Evolutionary conservation across 176 grass and related monocot genomes (phyloP), one percentile per base, ranked within the genome.

Genomic region (Oryza glaberrima): DNA sequence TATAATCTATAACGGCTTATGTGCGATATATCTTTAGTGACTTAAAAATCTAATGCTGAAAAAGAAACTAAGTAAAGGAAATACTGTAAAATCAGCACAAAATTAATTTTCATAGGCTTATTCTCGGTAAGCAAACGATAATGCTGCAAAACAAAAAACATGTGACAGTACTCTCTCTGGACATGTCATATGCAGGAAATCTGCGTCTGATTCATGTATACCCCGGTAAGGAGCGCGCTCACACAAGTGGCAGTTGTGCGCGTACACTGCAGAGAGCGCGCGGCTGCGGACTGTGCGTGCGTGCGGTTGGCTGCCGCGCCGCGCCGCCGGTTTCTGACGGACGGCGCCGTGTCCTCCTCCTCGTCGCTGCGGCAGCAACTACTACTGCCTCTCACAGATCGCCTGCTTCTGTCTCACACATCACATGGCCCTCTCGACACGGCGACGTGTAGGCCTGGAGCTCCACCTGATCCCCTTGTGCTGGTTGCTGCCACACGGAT

Each of bases 361-460:
- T 44, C 43, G 9, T 44, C 43, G 43, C 43, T 44, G 43, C 43
- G 43, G 43, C 8, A 44, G 28, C 28, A 30, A 26, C 26, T 26
- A 30, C 28, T 30, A 44, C 43, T 44, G 43, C 43, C 43, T 44
- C 43, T 44, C 38, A 7, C 36, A 38, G 36, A 38, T 38, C 36
- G 56, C 56, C 56, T n/a, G 36, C 41, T 44, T 9, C 44, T 11
- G 4, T 20, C 20, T 9, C 6, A 16, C n/a, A 15, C 6, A 23
- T 20, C n/a, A 15, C 3, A 23, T 20, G 9, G 28, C 14, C 4
- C 28, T 51, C 58, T 51, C 58, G 81, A 73, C 86, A 88, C 11
- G 17, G 52, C 67, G 14, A 83, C 79, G 79, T 87, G 85, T 81
- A 43, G 67, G 41, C 65, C 45, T 69, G 22, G 28, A 25, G 10